phyloP scores from a whole-genome alignment of 208 protist species.

The Trypanosoma conorhini region DNA sequence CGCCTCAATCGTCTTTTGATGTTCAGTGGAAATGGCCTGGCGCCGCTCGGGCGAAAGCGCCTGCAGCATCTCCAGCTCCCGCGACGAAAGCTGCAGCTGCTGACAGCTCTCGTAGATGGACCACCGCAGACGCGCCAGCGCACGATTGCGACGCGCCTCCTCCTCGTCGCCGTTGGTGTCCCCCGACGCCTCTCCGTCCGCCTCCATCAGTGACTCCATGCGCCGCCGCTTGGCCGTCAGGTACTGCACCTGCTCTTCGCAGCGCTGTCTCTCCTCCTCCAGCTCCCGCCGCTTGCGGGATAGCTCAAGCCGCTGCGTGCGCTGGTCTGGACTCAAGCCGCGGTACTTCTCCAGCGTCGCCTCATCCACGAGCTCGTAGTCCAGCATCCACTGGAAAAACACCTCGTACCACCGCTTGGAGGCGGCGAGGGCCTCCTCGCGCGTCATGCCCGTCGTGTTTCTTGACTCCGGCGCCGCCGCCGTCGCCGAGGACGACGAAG shows the following conservation, averaged over 20 bases:
- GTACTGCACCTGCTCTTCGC: conserved; percentile 69
- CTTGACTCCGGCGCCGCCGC: background rate
- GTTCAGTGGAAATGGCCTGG: conserved; percentile 47
- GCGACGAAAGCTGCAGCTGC: conserved; percentile 71
- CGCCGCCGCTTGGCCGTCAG: conserved; percentile 61
- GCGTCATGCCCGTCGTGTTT: conserved; percentile 27
- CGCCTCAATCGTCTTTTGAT: conserved; percentile 76
- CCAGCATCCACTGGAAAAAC: conserved; percentile 81
- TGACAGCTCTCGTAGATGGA: conserved; percentile 79
- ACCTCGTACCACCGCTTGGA: conserved; percentile 71
- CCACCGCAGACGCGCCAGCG: conserved; percentile 65
- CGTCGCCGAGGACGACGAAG: conserved; percentile 1
- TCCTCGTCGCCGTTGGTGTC: conserved; percentile 80
- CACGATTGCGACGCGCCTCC: conserved; percentile 71
- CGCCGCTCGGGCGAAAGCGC: conserved; percentile 59
- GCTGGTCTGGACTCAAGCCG: conserved; percentile 56
- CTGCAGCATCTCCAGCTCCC: conserved; percentile 80
- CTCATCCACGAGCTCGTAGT: conserved; percentile 63
- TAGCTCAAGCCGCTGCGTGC: conserved; percentile 80
- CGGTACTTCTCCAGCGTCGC: conserved; percentile 69
- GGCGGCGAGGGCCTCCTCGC: conserved; percentile 63
- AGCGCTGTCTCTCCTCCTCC: conserved; percentile 37
- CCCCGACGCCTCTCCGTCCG: conserved; percentile 54
- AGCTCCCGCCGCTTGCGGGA: conserved; percentile 52
- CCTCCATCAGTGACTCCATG: conserved; percentile 72